phyloP scores from a whole-genome alignment of 495 filamentous ascomycete species.

The Poronia punctata region DNA sequence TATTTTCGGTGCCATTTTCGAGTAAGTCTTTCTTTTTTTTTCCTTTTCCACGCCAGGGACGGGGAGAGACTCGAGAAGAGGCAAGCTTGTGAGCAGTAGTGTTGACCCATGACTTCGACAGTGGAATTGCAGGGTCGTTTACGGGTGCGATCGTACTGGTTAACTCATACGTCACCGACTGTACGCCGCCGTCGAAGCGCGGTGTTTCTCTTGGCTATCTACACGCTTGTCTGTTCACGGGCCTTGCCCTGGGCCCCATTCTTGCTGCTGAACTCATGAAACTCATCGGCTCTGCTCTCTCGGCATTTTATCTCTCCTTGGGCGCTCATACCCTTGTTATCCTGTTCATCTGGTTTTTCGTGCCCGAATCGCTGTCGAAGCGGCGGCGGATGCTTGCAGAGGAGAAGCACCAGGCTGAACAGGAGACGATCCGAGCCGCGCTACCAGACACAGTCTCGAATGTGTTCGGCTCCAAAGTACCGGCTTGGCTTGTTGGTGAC shows the following conservation, averaged over 20 bases:
- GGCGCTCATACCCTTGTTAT: slow-evolving; percentile 66
- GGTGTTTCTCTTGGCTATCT: slow-evolving; percentile 86
- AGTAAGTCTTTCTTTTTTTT: slow-evolving; percentile 39
- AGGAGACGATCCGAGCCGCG: slow-evolving; percentile 18
- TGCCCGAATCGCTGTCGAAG: slow-evolving; percentile 77
- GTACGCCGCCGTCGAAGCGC: slow-evolving; percentile 67
- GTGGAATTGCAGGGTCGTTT: slow-evolving; percentile 77
- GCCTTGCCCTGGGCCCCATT: slow-evolving; percentile 77
- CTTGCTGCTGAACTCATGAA: slow-evolving; percentile 71
- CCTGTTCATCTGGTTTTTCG: slow-evolving; percentile 54
- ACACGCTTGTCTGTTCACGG: slow-evolving; percentile 79
- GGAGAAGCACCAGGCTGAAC: slow-evolving; percentile 49
- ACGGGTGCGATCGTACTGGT: slow-evolving; percentile 71
- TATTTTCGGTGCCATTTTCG: slow-evolving; percentile 63
- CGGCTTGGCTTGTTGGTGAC: slow-evolving; percentile 19
- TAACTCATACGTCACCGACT: slow-evolving; percentile 83
- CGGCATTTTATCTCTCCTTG: slow-evolving; percentile 72
- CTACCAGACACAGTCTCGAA: slow-evolving; percentile 13
- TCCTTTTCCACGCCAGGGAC: no score
- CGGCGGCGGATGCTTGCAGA: slow-evolving; percentile 60
- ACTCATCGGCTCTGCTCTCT: slow-evolving; percentile 56
- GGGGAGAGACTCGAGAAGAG: no score
- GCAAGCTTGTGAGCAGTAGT: no score
- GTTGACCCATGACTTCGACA: not conserved
- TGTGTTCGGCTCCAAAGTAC: slow-evolving; percentile 10